Conservation (phyloP, 2,329 filamentous ascomycete genomes). For the Ophiostoma fasciatum region DNA sequence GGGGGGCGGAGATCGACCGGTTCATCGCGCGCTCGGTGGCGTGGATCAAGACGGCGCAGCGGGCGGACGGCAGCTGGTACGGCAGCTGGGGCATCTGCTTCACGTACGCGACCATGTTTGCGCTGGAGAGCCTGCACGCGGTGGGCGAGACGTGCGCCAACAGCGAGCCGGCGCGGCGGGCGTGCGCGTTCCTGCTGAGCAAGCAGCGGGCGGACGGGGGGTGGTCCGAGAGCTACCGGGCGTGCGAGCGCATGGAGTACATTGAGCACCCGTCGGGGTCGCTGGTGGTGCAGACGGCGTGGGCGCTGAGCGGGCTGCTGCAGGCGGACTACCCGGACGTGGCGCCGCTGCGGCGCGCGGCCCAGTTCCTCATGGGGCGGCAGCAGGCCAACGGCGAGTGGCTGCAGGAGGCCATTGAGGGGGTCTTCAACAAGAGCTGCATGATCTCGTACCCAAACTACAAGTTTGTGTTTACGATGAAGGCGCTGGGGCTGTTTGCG, state of each 20-base stretch:
- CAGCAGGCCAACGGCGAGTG: constrained; percentile 87
- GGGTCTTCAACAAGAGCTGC: constrained; percentile 97
- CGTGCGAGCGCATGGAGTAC: constrained; percentile 65
- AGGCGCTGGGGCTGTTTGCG: constrained; percentile 83
- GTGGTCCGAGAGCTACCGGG: constrained; percentile 92
- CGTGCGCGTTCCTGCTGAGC: constrained; percentile 72
- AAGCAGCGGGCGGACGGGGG: constrained; percentile 82
- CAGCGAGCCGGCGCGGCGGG: constrained; percentile 53
- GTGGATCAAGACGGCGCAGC: constrained; percentile 72
- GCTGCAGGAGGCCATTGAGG: constrained; percentile 90
- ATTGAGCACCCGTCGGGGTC: constrained; percentile 59
- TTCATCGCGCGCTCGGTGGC: constrained; percentile 61
- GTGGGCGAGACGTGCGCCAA: constrained; percentile 71
- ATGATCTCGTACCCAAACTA: constrained; percentile 99
- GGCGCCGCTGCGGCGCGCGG: constrained; percentile 55
- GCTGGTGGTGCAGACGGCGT: constrained; percentile 89
- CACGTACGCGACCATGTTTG: constrained; percentile 95
- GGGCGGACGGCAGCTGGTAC: constrained; percentile 85
- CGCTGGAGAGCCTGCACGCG: constrained; percentile 68
- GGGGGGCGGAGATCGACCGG: constrained; percentile 54
- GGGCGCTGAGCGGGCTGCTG: constrained; percentile 71
- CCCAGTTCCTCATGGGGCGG: constrained; percentile 68
- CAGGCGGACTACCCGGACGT: constrained; percentile 68
- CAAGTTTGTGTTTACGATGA: constrained; percentile 91
- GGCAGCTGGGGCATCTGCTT: constrained; percentile 97